Conservation (phyloP, 1,284 basidiomycete genomes). For the Ceratobasidium sp. region DNA sequence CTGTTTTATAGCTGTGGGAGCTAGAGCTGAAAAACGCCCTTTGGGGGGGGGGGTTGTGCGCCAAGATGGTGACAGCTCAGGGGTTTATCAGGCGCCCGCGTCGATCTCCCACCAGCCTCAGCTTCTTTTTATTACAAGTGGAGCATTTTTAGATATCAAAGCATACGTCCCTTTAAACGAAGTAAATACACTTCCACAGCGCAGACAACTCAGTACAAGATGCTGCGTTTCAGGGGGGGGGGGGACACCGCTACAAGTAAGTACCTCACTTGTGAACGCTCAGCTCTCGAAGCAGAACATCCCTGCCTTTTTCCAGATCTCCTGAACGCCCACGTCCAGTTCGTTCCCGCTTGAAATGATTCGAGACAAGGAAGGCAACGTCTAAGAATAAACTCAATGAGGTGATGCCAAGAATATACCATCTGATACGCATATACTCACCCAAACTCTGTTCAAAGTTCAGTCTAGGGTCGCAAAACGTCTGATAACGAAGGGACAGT, state of each 20-base stretch:
- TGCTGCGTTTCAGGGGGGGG: neutral
- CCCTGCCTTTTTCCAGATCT: constrained; percentile 23
- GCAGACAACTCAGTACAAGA: neutral
- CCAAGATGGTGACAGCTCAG: neutral
- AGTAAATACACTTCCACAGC: neutral
- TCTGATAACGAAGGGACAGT: constrained; percentile 76
- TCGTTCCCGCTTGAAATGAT: constrained; percentile 75
- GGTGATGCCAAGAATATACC: constrained; percentile 11
- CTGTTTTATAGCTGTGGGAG: neutral
- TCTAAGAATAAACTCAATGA: constrained; percentile 54
- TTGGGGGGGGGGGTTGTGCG: too few species aligned
- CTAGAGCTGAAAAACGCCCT: neutral
- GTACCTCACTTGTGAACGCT: constrained; percentile 28
- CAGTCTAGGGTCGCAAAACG: constrained; percentile 81
- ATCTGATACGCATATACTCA: constrained; percentile 50
- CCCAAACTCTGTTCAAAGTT: constrained; percentile 85
- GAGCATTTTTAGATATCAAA: neutral
- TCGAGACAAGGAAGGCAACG: constrained; percentile 79
- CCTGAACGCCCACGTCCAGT: constrained; percentile 43
- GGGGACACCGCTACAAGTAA: neutral
- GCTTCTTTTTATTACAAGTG: constrained; percentile 1
- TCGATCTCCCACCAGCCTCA: neutral
- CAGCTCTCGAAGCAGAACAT: constrained; percentile 29
- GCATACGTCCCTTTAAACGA: neutral
- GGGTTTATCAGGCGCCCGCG: constrained; percentile 16